A percentile compares a stretch with the other conserved stretches of the same genome.
These are phyloP conservation scores for Kernera saxatilis DNA, from an alignment of 345 rosid species.

Conservation along the genomic window DNA sequence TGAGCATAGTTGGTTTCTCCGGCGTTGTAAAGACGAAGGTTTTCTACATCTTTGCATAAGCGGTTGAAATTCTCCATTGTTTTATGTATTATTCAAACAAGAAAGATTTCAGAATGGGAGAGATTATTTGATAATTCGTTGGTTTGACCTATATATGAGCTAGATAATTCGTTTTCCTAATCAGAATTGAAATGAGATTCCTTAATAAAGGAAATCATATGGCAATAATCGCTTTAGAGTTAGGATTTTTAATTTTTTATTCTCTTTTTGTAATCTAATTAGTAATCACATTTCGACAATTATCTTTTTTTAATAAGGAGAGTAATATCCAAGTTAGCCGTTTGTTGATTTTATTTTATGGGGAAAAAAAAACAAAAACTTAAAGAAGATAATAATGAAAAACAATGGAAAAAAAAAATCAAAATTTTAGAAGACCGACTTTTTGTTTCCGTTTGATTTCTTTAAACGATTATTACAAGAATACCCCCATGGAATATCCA, in stretches of 20 bases:
- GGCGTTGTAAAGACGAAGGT: background rate
- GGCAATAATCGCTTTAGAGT: too few species aligned
- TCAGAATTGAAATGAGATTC: background rate
- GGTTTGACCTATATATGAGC: too few species aligned
- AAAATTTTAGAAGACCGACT: background rate
- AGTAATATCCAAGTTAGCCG: background rate
- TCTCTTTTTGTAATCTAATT: too few species aligned
- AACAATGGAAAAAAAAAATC: background rate
- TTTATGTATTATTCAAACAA: too few species aligned
- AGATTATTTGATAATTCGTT: too few species aligned
- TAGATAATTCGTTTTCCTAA: too few species aligned
- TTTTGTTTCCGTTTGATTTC: background rate
- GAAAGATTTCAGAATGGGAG: too few species aligned
- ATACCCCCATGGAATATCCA: constrained; percentile 12
- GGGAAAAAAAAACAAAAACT: background rate
- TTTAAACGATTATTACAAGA: background rate
- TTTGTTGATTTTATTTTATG: background rate
- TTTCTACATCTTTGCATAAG: background rate
- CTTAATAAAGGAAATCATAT: too few species aligned
- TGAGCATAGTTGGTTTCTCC: background rate
- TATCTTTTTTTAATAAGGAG: too few species aligned
- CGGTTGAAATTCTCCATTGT: background rate
- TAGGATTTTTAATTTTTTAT: too few species aligned
- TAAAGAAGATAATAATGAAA: background rate
- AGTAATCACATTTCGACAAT: too few species aligned